phyloP scores from a whole-genome alignment of 352 stramenopile species.

The Blastocystis sp. region DNA sequence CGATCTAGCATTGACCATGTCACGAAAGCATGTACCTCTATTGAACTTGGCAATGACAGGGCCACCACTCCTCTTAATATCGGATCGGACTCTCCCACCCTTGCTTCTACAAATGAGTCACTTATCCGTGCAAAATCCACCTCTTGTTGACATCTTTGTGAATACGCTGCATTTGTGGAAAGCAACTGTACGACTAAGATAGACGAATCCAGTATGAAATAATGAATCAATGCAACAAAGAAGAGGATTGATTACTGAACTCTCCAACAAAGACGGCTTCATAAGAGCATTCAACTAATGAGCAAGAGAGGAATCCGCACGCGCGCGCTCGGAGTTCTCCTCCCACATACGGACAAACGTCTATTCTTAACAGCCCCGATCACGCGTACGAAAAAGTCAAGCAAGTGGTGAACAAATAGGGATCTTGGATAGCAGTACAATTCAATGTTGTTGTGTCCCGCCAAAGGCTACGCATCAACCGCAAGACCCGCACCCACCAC shows the following conservation, averaged over 20 bases:
- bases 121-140: too few relatives aligned
- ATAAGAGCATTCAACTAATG: too few relatives aligned
- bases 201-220: too few relatives aligned
- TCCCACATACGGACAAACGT: conserved; percentile 16
- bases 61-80: neutral
- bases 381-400: neutral
- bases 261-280: too few relatives aligned
- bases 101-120: too few relatives aligned
- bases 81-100: neutral
- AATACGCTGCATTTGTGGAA: too few relatives aligned
- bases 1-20: neutral
- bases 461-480: neutral
- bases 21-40: neutral
- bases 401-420: conserved; percentile 14
- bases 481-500: neutral
- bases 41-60: neutral
- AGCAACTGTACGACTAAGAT: too few relatives aligned
- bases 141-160: too few relatives aligned
- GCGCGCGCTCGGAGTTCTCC: too few relatives aligned
- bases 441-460: conserved; percentile 57
- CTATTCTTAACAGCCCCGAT: neutral
- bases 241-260: too few relatives aligned
- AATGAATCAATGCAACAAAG: too few relatives aligned
- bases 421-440: neutral
- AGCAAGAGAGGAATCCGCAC: too few relatives aligned